These are phyloP conservation scores for Emericellopsis terricola DNA, from an alignment of 495 filamentous ascomycete species.

Conservation along the genomic window DNA sequence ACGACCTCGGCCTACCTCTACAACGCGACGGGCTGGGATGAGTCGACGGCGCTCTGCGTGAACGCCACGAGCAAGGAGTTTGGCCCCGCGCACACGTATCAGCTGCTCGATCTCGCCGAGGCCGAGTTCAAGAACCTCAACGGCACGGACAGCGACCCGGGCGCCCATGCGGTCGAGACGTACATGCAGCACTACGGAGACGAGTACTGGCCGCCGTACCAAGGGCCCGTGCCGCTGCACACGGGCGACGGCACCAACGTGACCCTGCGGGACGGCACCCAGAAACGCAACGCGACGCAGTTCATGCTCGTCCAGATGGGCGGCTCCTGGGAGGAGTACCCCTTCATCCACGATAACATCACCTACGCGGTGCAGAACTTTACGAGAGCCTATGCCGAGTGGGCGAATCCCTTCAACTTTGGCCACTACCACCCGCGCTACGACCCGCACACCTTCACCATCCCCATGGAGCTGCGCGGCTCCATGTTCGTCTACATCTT, in stretches of 20 bases:
- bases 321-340: conserved; percentile 1
- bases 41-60: neutral
- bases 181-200: neutral
- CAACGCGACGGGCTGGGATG: neutral
- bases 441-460: conserved; percentile 48
- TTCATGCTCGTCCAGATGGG: neutral
- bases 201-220: neutral
- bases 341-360: conserved; percentile 3
- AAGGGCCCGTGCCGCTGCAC: neutral
- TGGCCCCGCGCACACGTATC: neutral
- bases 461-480: conserved; percentile 45
- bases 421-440: conserved; percentile 21
- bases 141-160: neutral
- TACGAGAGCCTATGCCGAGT: conserved; percentile 2
- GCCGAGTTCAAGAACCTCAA: neutral
- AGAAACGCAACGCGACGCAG: conserved; percentile 16
- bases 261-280: conserved; percentile 4
- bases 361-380: conserved; percentile 1
- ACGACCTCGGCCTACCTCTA: neutral
- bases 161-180: neutral
- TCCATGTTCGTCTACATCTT: conserved; percentile 44
- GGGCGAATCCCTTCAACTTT: conserved; percentile 2
- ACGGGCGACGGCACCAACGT: too few relatives aligned
- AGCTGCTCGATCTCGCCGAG: neutral
- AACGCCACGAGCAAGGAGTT: neutral